Percentiles rank a stretch among this genome's conserved stretches.
phyloP scores from a whole-genome alignment of 257 asterid genomes.

The Misopates orontium region DNA sequence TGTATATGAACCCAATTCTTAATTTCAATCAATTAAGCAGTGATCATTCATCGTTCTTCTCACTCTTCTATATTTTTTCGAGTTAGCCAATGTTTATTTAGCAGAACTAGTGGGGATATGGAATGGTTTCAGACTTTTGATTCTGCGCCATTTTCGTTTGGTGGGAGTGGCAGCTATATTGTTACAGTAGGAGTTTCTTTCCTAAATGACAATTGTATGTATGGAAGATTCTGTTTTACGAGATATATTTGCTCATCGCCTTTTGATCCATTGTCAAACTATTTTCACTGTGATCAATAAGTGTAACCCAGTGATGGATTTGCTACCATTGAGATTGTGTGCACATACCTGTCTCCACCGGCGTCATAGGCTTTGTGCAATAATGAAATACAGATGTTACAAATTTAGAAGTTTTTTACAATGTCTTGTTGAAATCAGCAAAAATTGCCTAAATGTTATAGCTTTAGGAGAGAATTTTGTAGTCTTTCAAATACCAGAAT shows the following conservation, averaged over 20 bases:
- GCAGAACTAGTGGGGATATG: constrained; percentile 39
- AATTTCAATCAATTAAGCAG: constrained; percentile 28
- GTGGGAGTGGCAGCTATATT: constrained; percentile 19
- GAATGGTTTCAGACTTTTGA: constrained; percentile 33
- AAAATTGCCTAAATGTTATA: too few relatives aligned
- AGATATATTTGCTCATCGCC: neutral
- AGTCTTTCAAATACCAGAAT: too few relatives aligned
- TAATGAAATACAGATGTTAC: too few relatives aligned
- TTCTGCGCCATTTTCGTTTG: constrained; percentile 16
- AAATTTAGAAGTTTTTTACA: too few relatives aligned
- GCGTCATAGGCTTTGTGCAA: too few relatives aligned
- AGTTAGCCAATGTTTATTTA: constrained; percentile 31
- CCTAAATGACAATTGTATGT: constrained; percentile 27
- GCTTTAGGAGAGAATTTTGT: too few relatives aligned
- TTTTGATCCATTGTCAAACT: constrained; percentile 3
- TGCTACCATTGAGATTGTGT: neutral
- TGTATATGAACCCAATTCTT: constrained; percentile 36
- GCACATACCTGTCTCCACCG: too few relatives aligned
- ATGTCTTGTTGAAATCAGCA: too few relatives aligned
- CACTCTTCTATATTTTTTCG: constrained; percentile 2
- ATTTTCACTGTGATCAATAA: neutral
- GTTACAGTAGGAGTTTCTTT: constrained; percentile 27
- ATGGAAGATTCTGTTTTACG: constrained; percentile 15
- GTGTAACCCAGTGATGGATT: neutral
- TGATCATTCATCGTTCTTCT: constrained; percentile 9